These are phyloP conservation scores for Boletus vermiculosoides DNA, from an alignment of 768 basidiomycete genomes.

Conservation along the genomic window DNA sequence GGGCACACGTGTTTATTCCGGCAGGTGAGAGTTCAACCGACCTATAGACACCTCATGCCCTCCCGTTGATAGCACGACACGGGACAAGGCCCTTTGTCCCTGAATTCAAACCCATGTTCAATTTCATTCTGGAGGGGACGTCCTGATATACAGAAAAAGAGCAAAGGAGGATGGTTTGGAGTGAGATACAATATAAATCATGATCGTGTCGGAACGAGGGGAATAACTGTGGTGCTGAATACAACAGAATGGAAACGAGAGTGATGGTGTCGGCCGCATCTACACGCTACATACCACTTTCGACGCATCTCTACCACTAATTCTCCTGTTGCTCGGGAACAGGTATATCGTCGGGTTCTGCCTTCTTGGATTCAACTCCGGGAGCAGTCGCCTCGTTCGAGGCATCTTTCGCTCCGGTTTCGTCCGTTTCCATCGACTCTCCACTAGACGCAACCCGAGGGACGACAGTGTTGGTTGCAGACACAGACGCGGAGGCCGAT, in stretches of 20 bases:
- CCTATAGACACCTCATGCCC: neutral
- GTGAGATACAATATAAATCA: slow-evolving; percentile 18
- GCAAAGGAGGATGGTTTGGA: neutral
- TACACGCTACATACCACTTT: neutral
- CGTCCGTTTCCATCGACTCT: slow-evolving; percentile 19
- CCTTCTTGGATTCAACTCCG: slow-evolving; percentile 7
- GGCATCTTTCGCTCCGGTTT: neutral
- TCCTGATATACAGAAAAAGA: slow-evolving; percentile 19
- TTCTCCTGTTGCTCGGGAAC: slow-evolving; percentile 1
- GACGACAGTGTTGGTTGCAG: slow-evolving; percentile 20
- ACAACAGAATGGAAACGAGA: slow-evolving; percentile 3
- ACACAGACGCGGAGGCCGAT: slow-evolving; percentile 35
- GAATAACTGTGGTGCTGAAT: slow-evolving; percentile 3
- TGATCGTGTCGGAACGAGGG: neutral
- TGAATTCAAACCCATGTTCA: neutral
- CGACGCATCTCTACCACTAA: neutral
- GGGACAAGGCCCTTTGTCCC: too few relatives aligned
- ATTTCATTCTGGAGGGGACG: slow-evolving; percentile 2
- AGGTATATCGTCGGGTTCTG: neutral
- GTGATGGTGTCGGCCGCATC: neutral
- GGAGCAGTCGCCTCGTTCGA: slow-evolving; percentile 2
- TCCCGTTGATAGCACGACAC: neutral
- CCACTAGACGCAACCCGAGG: slow-evolving; percentile 13
- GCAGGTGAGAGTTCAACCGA: too few relatives aligned
- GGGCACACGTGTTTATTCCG: neutral